Conservation (phyloP, 2,329 filamentous ascomycete species). For the Alternaria burnsii region DNA sequence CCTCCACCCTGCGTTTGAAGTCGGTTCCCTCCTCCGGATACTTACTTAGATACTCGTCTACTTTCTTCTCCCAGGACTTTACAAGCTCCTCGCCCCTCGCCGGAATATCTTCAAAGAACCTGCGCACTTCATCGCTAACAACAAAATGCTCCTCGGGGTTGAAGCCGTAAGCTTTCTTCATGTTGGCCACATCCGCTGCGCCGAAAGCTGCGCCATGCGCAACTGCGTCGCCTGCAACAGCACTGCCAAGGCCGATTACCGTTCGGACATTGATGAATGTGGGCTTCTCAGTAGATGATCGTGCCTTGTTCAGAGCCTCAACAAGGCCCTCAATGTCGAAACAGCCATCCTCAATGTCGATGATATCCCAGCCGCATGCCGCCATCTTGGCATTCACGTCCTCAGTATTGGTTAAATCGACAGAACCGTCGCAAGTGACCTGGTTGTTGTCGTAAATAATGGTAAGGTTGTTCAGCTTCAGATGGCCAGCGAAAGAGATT, state of each 20-base stretch:
- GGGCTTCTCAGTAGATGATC: conserved; percentile 58
- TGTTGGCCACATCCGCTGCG: conserved; percentile 61
- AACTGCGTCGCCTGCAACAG: conserved; percentile 61
- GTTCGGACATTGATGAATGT: conserved; percentile 67
- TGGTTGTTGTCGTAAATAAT: conserved; percentile 70
- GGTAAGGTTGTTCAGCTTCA: conserved; percentile 64
- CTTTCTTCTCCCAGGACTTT: conserved; percentile 58
- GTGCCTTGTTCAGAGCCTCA: conserved; percentile 57
- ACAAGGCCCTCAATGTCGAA: conserved; percentile 61
- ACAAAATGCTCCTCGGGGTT: conserved; percentile 60
- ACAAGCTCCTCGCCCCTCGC: conserved; percentile 57
- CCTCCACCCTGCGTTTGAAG: conserved; percentile 59
- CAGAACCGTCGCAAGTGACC: conserved; percentile 66
- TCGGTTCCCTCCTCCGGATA: conserved; percentile 60
- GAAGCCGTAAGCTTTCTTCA: conserved; percentile 62
- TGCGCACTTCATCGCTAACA: conserved; percentile 57
- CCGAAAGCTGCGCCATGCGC: conserved; percentile 68
- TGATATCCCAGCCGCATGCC: conserved; percentile 64
- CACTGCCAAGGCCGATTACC: conserved; percentile 63
- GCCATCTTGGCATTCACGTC: conserved; percentile 67
- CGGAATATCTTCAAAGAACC: conserved; percentile 54
- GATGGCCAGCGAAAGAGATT: conserved; percentile 65
- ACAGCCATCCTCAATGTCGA: conserved; percentile 63
- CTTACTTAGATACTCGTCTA: conserved; percentile 54
- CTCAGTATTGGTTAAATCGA: conserved; percentile 63